These are phyloP conservation scores for Lepraria neglecta DNA, from an alignment of 495 filamentous ascomycete genomes.

Conservation along the genomic window DNA sequence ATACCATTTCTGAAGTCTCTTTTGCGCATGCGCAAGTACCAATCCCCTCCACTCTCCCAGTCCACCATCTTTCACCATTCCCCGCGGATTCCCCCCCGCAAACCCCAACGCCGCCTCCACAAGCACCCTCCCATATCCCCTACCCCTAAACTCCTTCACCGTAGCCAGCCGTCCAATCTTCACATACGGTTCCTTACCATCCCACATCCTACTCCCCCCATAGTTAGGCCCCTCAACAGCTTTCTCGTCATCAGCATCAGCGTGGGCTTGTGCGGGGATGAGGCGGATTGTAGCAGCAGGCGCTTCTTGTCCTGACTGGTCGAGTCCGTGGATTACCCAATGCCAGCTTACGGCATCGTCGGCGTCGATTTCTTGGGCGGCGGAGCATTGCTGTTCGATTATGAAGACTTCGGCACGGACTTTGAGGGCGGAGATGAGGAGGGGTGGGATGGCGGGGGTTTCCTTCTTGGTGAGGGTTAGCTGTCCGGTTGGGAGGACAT, in stretches of 20 bases:
- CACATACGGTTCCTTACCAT: conserved; percentile 63
- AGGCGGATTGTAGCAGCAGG: conserved; percentile 72
- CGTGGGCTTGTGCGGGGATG: conserved; percentile 66
- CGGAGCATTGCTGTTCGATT: conserved; percentile 61
- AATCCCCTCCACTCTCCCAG: conserved; percentile 57
- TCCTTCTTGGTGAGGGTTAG: no score
- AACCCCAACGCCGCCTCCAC: conserved; percentile 57
- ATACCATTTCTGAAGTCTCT: conserved; percentile 54
- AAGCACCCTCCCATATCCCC: conserved; percentile 55
- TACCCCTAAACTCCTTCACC: conserved; percentile 52
- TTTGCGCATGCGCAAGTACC: conserved; percentile 69
- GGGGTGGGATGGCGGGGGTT: conserved; percentile 42
- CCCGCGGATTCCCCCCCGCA: conserved; percentile 49
- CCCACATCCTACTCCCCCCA: conserved; percentile 41
- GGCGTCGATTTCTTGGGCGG: conserved; percentile 65
- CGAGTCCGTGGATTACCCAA: conserved; percentile 62
- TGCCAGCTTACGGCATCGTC: conserved; percentile 76
- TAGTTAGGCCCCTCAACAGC: conserved; percentile 27
- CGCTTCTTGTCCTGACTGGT: conserved; percentile 16
- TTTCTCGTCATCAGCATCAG: conserved; percentile 41
- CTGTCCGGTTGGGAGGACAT: conserved; percentile 14
- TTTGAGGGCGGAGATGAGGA: conserved; percentile 70
- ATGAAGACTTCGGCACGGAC: conserved; percentile 76
- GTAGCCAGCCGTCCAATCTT: conserved; percentile 75
- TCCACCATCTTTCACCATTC: conserved; percentile 36